A percentile compares a stretch with the other conserved stretches of the same genome.
phyloP scores from a whole-genome alignment of 169 alveolate species.

The Hepatocystis sp. region DNA sequence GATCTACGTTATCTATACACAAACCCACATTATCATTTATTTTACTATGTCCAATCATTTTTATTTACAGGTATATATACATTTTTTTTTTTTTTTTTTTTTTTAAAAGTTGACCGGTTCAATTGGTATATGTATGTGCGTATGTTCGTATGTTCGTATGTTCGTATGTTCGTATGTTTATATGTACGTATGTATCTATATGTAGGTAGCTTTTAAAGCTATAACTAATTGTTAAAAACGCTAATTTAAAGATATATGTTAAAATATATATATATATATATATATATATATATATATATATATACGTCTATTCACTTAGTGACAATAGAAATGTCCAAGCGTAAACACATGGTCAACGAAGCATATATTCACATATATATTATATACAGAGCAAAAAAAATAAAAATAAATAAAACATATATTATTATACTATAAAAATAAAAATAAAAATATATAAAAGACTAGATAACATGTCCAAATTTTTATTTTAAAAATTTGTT shows the following conservation, averaged over 20 bases:
- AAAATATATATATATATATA: background rate
- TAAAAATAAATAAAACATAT: too few relatives aligned
- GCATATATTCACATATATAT: background rate
- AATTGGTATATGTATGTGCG: background rate
- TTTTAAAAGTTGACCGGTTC: background rate
- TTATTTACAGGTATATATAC: background rate
- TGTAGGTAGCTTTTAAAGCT: too few relatives aligned
- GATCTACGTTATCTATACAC: conserved; percentile 21
- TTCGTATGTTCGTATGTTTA: background rate
- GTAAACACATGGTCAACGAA: background rate
- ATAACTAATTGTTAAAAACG: too few relatives aligned
- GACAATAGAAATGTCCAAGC: background rate
- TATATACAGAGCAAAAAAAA: too few relatives aligned
- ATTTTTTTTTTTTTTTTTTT: conserved; percentile 13
- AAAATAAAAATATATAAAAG: too few relatives aligned
- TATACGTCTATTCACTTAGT: background rate
- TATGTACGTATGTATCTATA: background rate
- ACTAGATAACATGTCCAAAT: too few relatives aligned
- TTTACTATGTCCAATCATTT: conserved; percentile 18
- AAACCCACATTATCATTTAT: conserved; percentile 15
- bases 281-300: background rate
- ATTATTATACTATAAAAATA: too few relatives aligned
- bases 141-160: background rate
- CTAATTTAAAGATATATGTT: too few relatives aligned
- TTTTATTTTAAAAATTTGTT: too few relatives aligned